Conservation (phyloP, 2,329 filamentous ascomycete genomes). For the Ceratocystis smalleyi region DNA sequence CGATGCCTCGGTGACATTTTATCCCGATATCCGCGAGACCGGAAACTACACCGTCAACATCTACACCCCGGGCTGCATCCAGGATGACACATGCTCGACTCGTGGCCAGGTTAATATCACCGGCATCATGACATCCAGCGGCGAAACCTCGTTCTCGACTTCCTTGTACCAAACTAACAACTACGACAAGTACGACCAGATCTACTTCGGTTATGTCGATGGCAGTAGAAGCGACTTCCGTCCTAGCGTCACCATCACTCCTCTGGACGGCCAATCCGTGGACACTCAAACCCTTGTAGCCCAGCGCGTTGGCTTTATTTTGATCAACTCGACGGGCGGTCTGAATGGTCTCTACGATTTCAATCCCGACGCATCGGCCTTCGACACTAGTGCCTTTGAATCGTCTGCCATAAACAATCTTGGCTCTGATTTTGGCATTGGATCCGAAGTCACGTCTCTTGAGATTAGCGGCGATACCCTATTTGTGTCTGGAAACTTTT, state of each 20-base stretch:
- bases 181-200: slow-evolving; percentile 89
- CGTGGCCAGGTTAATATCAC: slow-evolving; percentile 75
- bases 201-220: slow-evolving; percentile 77
- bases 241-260: slow-evolving; percentile 63
- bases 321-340: slow-evolving; percentile 58
- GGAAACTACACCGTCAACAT: slow-evolving; percentile 85
- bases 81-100: slow-evolving; percentile 59
- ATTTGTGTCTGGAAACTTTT: slow-evolving; percentile 77
- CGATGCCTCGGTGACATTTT: slow-evolving; percentile 57
- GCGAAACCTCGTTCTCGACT: slow-evolving; percentile 35
- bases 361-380: slow-evolving; percentile 40
- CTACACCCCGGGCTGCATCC: slow-evolving; percentile 80
- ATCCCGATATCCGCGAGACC: slow-evolving; percentile 70
- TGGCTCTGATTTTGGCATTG: slow-evolving; percentile 50
- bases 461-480: slow-evolving; percentile 46
- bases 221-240: slow-evolving; percentile 56
- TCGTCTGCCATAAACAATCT: slow-evolving; percentile 63
- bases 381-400: slow-evolving; percentile 45
- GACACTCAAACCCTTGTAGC: slow-evolving; percentile 66
- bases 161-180: slow-evolving; percentile 81
- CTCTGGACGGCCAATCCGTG: slow-evolving; percentile 46
- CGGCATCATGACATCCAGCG: slow-evolving; percentile 45
- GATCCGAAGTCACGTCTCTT: slow-evolving; percentile 58
- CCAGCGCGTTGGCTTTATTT: slow-evolving; percentile 64
- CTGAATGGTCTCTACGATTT: slow-evolving; percentile 88